Evolutionary conservation across 441 rosid genomes (phyloP), one percentile per base, ranked within the genome.

Genomic region (Mallotus japonicus): DNA sequence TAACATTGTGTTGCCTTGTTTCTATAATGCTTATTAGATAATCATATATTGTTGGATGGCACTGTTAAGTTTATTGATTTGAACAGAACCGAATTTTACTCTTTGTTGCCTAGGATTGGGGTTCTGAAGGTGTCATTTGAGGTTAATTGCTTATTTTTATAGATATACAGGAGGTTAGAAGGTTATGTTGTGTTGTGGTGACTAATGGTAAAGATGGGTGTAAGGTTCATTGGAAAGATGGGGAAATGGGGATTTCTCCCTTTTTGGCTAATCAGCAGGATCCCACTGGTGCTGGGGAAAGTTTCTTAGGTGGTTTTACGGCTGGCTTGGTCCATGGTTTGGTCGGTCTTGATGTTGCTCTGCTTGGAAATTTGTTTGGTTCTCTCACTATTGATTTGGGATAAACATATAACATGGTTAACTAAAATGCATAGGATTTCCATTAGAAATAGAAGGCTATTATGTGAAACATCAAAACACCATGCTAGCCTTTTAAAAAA

Each of bases 231-330:
- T 83, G 84, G 86, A 87, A 76, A 71, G 90, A 90, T 69, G 89
- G 85, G 22, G 90, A 82, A 42, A 61, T 75, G 63, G 69, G 51
- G 46, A 67, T 90, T 56, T 75, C 78, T 34, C 99, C 99, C 0
- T 95, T 92, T 67, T 17, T n/a, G 60, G 97, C 93, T 0, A 82
- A 77, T 80, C 93, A 90, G 85, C 83, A 89, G 64, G 99, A 90
- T 86, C 99, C 97, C 8, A 95, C 97, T 0, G 97, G 97, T 12
- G 99, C 99, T 0, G 99, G 97, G 17, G 99, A 92, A 62, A 92
- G 97, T 42, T 95, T 88, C 63, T 80, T 90, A 0, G 97, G 96
- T 22, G 99, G 99, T 19, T 78, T 92, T 53, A 91, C 83, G 53
- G 86, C 81, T 2, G 99, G 99, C 0, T 86, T 92, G 82, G 92